Percentiles rank a stretch among this genome's conserved stretches.
Evolutionary conservation across 164 flowering plant species (phyloP).

Genomic region (Vitis amurensis): DNA sequence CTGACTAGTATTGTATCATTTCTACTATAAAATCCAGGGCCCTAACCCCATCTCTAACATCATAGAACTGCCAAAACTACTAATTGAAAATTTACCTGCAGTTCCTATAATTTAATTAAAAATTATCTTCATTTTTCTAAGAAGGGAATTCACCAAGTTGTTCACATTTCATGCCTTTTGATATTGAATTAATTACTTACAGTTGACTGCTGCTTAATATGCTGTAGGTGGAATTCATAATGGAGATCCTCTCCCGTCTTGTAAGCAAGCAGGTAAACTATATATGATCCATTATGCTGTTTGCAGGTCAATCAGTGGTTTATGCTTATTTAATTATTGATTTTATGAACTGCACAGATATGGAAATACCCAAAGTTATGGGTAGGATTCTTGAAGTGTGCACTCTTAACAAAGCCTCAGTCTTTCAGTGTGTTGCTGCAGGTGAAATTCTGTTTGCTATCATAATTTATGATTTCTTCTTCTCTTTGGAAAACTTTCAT

Average conservation of each 20-base stretch:
- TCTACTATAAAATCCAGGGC: no score
- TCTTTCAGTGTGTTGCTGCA: conserved; percentile 89
- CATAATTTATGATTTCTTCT: neutral
- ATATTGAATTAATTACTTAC: neutral
- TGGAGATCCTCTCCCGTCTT: conserved; percentile 95
- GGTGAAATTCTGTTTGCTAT: conserved; percentile 34
- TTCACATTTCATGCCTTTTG: neutral
- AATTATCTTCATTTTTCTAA: no score
- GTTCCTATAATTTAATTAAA: no score
- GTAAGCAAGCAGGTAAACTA: conserved; percentile 84
- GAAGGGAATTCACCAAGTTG: no score
- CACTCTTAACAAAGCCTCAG: conserved; percentile 77
- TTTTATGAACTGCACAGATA: conserved; percentile 51
- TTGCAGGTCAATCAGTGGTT: conserved; percentile 5
- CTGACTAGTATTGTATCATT: no score
- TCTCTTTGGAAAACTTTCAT: neutral
- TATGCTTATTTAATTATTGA: neutral
- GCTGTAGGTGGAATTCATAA: conserved; percentile 76
- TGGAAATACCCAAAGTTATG: conserved; percentile 97
- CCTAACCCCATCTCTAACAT: no score
- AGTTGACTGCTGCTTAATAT: conserved; percentile 10
- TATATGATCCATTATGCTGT: neutral
- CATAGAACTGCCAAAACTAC: no score
- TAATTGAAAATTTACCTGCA: no score
- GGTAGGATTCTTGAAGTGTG: conserved; percentile 98